These are phyloP conservation scores for Schizochytrium sp. DNA, from an alignment of 108 stramenopile species.

Conservation along the genomic window DNA sequence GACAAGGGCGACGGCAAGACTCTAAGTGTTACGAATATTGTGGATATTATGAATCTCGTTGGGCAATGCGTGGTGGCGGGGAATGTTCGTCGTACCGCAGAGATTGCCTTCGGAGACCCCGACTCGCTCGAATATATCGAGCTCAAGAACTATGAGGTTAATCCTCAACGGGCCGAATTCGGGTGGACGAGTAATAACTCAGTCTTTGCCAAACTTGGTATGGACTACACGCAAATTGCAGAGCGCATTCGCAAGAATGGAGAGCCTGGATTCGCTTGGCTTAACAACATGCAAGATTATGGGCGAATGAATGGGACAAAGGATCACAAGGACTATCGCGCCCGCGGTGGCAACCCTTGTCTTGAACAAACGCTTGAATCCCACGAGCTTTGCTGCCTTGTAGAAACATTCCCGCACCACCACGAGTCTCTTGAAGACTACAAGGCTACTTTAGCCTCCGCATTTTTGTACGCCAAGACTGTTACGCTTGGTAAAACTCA, in stretches of 20 bases:
- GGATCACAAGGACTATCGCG: slow-evolving; percentile 70
- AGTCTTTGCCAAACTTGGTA: slow-evolving; percentile 73
- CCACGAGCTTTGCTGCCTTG: slow-evolving; percentile 79
- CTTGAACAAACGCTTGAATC: slow-evolving; percentile 79
- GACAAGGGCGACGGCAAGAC: slow-evolving; percentile 62
- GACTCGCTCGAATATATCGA: slow-evolving; percentile 63
- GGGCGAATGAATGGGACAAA: slow-evolving; percentile 71
- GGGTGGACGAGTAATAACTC: slow-evolving; percentile 78
- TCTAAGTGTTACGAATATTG: slow-evolving; percentile 71
- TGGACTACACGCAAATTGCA: slow-evolving; percentile 73
- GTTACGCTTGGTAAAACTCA: slow-evolving; percentile 76
- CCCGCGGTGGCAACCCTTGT: slow-evolving; percentile 78
- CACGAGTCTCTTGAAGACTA: slow-evolving; percentile 75
- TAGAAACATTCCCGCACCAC: slow-evolving; percentile 77
- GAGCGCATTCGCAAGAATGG: slow-evolving; percentile 72
- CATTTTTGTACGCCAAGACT: slow-evolving; percentile 77
- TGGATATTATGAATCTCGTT: slow-evolving; percentile 77
- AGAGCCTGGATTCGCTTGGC: slow-evolving; percentile 78
- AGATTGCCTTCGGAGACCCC: slow-evolving; percentile 76
- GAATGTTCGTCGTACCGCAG: slow-evolving; percentile 76
- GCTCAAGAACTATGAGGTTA: slow-evolving; percentile 71
- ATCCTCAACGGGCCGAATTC: slow-evolving; percentile 72
- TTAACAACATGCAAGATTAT: slow-evolving; percentile 75
- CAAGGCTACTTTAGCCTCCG: slow-evolving; percentile 69
- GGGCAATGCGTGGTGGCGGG: slow-evolving; percentile 75